Base-by-base conservation (phyloP, 805 yeast species). In the Spathaspora girioi region DNA sequence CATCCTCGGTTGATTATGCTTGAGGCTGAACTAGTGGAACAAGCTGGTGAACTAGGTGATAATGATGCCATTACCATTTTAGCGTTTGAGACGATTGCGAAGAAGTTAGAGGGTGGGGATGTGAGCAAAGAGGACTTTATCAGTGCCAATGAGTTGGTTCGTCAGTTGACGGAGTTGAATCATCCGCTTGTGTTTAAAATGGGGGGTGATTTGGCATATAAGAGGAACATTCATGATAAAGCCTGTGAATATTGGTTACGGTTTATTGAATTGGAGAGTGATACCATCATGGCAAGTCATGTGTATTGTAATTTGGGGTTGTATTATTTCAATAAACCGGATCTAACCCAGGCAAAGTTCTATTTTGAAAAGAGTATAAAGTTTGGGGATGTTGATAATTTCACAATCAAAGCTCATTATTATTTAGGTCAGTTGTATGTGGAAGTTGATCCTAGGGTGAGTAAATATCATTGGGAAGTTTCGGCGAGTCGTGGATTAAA, bases 11-110 rank as follows among this genome's bases (percentile, higher is more conserved):
- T 86, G 18, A 70, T 86, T 5, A 79, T 71, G 12, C 69, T 89
- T 35, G 97, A 91, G 62, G 81, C 83, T 55, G 84, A 81, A 55
- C 65, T 92, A 18, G 78, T 91, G n/a, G 96, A 90, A 53, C 78
- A 78, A 48, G 89, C 96, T 12, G 96, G 96, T 0, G 96, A 88
- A 59, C 60, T 82, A 60, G 97, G 97, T 0, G 82, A 87, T 59
- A 80, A 83, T 55, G 89, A 90, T 65, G 97, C 97, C 0, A 80
- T 91, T 19, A 75, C 93, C 0, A 71, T 88, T 11, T 65, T 92
- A 18, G 82, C 93, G 3, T 89, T 84, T 56, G 83, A 84, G 46
- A 82, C 88, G 1, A 66, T 88, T 27, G 56, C 56, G 43, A 68
- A 71, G 11, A 53, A 53, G 15, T 38, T 45, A 1, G 50, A 53